Evolutionary conservation across 192 early-diverging fungal species (phyloP), one percentile per base, ranked within the genome.

Genomic region (Helicostylum pulchrum): DNA sequence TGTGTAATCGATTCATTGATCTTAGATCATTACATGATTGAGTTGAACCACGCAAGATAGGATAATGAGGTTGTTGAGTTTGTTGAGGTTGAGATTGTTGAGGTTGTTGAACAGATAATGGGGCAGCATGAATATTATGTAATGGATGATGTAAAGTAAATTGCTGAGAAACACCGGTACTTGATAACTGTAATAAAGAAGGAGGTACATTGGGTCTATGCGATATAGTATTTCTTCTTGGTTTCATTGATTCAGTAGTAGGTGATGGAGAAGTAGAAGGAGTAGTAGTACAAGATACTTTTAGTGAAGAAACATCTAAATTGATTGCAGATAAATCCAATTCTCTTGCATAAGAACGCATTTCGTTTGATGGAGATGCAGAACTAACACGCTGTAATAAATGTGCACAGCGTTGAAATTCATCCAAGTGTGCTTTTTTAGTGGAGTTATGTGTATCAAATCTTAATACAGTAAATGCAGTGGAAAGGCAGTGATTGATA

Each of bases 181-280:
- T 59, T 10, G 57, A 59, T 5, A 59, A 26, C 14, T 59, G 57
- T 9, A 59, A 42, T 23, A 44, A 45, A 14, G 57, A 39, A 45
- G 36, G 57, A 15, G 57, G 57, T n/a, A 59, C 57, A 45, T 36
- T 23, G 10, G 57, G 57, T 14, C 57, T 59, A n/a, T 59, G 32
- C 10, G 57, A 59, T 43, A 59, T 59, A 7, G 57, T 59, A 59
- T 59, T 59, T 59, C 57, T 42, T 26, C 57, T 31, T 20, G 57
- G 36, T 21, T 59, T 59, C 36, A 45, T 42, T 59, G 57, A 17
- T 31, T 59, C 57, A 21, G 42, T n/a, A 45, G 36, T 21, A 45
- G 57, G 57, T 23, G 57, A 59, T 15, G 57, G 57, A 19, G 57
- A 59, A 23, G 57, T 59, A 43, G 57, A 59, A 11, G 57, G 20